Evolutionary conservation across 2,329 filamentous ascomycete species (phyloP), one percentile per base, ranked within the genome.

Genomic region (Talaromyces sp.): DNA sequence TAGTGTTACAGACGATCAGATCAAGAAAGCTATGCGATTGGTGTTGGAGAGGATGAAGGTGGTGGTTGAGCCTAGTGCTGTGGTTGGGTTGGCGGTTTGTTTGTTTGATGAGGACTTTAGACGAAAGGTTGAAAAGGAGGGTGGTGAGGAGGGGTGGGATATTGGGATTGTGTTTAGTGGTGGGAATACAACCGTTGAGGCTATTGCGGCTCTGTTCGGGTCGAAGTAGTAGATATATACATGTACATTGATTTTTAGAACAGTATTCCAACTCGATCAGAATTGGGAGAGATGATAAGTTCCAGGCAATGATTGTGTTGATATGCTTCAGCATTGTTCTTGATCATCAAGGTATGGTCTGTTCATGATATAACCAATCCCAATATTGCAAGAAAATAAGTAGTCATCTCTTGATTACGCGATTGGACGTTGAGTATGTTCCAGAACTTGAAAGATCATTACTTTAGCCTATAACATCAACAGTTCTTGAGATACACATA

Each of bases 1-100:
- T 78, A 85, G 86, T 63, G 94, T 96, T 1, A 87, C 83, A 0
- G 94, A 98, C 77, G 88, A 89, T 63, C 87, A 97, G 82, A 97
- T 98, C 75, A 84, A 85, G 72, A 84, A 82, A 25, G 90, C 93
- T 13, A 85, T 97, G 85, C 80, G 85, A 67, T 78, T 98, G 67
- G 89, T 96, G 39, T 80, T 93, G 68, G 94, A 98, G 85, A 82
- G 93, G 65, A 87, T 95, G 84, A 97, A 98, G 86, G 80, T 96
- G 56, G 87, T 97, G 25, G 88, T 97, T 13, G 94, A 98, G 83
- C 94, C 94, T 25, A 93, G 90, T 77, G 87, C 90, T 0, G 92
- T 89, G 2, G 93, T 97, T n/a, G 87, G 88, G 1, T 77, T 98
- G 66, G 95, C 94, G 0, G 90, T 91, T 8, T 89, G 88, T 61